Percentiles rank a stretch among this genome's conserved stretches.
These are phyloP conservation scores for Geosiphon pyriformis DNA, from an alignment of 192 early-diverging fungal species.

Conservation along the genomic window DNA sequence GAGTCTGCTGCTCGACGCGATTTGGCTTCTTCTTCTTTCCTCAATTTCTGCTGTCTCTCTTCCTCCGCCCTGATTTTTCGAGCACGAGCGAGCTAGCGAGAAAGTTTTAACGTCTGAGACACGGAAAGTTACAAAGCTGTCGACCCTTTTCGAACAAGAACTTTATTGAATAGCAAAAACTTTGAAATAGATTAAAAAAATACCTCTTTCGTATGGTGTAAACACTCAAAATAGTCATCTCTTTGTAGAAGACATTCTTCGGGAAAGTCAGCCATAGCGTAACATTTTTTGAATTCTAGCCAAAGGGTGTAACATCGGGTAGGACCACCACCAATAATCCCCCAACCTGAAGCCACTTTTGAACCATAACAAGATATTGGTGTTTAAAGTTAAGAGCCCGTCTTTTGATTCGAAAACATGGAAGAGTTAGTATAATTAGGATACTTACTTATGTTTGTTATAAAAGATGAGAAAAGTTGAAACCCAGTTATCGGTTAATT, in stretches of 20 bases:
- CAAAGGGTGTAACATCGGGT: conserved; percentile 94
- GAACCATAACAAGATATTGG: background rate
- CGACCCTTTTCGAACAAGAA: too few relatives aligned
- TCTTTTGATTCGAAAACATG: too few relatives aligned
- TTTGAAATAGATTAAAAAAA: background rate
- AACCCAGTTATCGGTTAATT: too few relatives aligned
- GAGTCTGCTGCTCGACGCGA: conserved; percentile 43
- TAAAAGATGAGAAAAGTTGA: too few relatives aligned
- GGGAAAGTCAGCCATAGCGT: conserved; percentile 70
- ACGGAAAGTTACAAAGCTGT: too few relatives aligned
- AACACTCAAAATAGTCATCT: conserved; percentile 96
- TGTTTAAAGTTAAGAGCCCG: too few relatives aligned
- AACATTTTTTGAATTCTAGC: conserved; percentile 96
- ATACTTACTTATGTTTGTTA: too few relatives aligned
- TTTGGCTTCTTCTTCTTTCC: conserved; percentile 36
- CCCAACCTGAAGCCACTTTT: conserved; percentile 63
- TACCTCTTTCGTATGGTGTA: conserved; percentile 95
- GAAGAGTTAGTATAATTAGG: too few relatives aligned
- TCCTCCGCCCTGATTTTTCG: conserved; percentile 47
- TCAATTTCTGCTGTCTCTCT: conserved; percentile 46
- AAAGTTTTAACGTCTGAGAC: too few relatives aligned
- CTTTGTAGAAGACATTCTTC: conserved; percentile 71
- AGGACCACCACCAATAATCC: conserved; percentile 61
- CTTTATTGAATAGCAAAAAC: too few relatives aligned
- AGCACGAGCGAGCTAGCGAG: conserved; percentile 52